Conservation (phyloP, 345 rosid genomes). For the Draba incana region DNA sequence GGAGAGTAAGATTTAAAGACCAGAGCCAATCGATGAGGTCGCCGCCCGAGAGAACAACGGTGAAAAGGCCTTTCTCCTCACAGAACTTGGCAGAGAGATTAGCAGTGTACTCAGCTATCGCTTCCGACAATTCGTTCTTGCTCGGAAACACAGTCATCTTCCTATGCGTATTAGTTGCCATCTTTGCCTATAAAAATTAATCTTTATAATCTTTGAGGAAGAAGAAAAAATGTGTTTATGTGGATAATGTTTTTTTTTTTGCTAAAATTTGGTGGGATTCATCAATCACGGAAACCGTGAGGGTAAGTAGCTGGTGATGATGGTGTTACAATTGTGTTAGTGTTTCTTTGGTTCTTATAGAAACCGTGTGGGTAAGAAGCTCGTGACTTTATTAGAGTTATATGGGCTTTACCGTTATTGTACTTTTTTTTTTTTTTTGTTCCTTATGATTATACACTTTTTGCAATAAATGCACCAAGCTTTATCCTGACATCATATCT, state of each 20-base stretch:
- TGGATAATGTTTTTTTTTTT: no score
- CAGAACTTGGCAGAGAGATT: slow-evolving; percentile 60
- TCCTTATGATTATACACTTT: background rate
- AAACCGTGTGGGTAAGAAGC: background rate
- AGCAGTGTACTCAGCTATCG: slow-evolving; percentile 71
- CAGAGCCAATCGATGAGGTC: slow-evolving; percentile 67
- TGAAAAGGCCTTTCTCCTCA: slow-evolving; percentile 63
- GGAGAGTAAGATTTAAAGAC: slow-evolving; percentile 33
- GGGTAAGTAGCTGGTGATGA: no score
- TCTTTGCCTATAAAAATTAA: background rate
- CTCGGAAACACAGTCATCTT: slow-evolving; percentile 22
- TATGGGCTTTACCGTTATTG: background rate
- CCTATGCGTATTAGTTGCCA: slow-evolving; percentile 21
- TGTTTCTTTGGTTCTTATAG: slow-evolving; percentile 17
- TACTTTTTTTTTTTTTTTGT: background rate
- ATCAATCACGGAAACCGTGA: no score
- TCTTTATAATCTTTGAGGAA: background rate
- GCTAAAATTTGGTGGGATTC: no score
- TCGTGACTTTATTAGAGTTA: background rate
- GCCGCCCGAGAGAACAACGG: slow-evolving; percentile 81
- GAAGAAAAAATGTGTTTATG: background rate
- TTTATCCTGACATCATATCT: background rate
- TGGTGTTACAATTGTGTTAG: background rate
- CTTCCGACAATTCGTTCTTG: slow-evolving; percentile 45
- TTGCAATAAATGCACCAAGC: background rate